These are phyloP conservation scores for Kodamaea sp. DNA, from an alignment of 1,139 yeast genomes.

Conservation along the genomic window DNA sequence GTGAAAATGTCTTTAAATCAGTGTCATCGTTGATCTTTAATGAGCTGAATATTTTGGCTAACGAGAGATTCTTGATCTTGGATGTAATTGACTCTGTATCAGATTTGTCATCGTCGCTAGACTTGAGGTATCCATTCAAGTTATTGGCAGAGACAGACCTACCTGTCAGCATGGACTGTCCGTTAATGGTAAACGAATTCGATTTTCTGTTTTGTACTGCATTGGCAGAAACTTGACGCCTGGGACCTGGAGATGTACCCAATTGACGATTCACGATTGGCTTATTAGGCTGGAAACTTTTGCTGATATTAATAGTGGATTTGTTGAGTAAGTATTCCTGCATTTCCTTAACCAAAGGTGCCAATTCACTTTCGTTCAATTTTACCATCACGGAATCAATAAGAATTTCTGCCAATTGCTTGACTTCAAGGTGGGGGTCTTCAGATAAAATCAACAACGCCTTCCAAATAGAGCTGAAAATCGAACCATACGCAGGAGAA, in stretches of 20 bases:
- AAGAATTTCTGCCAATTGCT: constrained; percentile 68
- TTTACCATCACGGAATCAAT: constrained; percentile 73
- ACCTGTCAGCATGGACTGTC: constrained; percentile 25
- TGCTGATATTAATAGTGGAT: constrained; percentile 43
- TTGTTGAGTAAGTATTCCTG: constrained; percentile 62
- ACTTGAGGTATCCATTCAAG: constrained; percentile 14
- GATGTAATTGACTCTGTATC: constrained; percentile 40
- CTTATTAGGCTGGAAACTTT: constrained; percentile 37
- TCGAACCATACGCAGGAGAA: constrained; percentile 80
- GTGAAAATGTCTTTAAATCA: constrained; percentile 38
- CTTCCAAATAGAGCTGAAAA: constrained; percentile 89
- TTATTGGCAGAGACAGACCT: constrained; percentile 37
- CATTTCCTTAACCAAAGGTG: constrained; percentile 63
- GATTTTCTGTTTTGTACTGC: constrained; percentile 31
- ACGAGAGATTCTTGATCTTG: constrained; percentile 39
- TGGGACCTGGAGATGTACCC: constrained; percentile 16
- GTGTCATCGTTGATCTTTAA: constrained; percentile 46
- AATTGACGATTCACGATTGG: constrained; percentile 36
- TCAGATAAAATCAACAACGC: constrained; percentile 76
- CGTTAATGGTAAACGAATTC: constrained; percentile 32
- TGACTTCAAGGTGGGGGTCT: constrained; percentile 88
- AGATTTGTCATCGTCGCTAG: constrained; percentile 21
- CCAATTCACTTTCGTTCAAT: constrained; percentile 67
- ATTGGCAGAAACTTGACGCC: constrained; percentile 38
- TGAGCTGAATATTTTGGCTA: constrained; percentile 45